Percentiles rank a stretch among this genome's conserved stretches.
phyloP scores from a whole-genome alignment of 106 monocot genomes.

The Dendrobium chrysotoxum region DNA sequence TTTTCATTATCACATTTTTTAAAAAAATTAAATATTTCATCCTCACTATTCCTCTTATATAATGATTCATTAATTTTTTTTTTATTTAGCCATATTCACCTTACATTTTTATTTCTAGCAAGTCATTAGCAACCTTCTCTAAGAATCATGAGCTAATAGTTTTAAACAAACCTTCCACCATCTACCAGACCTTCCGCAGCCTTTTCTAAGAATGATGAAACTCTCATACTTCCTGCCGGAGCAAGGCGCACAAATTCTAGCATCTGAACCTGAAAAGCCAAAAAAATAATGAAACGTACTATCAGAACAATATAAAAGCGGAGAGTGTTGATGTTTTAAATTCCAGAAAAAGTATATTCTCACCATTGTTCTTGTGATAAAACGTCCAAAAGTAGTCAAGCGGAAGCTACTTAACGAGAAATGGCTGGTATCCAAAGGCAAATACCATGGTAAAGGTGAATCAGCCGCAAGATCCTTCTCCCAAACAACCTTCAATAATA shows the following conservation, averaged over 20 bases:
- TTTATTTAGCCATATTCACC: neutral
- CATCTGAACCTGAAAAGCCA: conserved; percentile 52
- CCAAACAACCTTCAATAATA: conserved; percentile 52
- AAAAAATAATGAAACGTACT: neutral
- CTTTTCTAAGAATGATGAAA: conserved; percentile 89
- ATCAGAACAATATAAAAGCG: neutral
- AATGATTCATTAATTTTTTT: neutral
- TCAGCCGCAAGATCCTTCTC: conserved; percentile 87
- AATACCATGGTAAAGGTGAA: conserved; percentile 84
- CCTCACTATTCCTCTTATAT: neutral
- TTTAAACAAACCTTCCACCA: conserved; percentile 67
- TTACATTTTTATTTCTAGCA: no score
- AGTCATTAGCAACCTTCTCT: no score
- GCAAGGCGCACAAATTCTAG: conserved; percentile 69
- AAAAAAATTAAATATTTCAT: neutral
- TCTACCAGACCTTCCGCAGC: conserved; percentile 91
- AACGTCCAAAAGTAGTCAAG: conserved; percentile 68
- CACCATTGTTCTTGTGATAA: conserved; percentile 76
- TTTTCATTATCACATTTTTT: neutral
- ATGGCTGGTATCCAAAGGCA: conserved; percentile 67
- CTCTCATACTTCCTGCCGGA: conserved; percentile 80
- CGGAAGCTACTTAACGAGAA: conserved; percentile 89
- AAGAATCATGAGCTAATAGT: neutral
- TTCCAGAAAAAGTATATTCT: neutral
- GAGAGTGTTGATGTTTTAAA: neutral